Base-by-base conservation (phyloP, 202 grass and related monocot genomes). In the Hordeum pubiflorum region DNA sequence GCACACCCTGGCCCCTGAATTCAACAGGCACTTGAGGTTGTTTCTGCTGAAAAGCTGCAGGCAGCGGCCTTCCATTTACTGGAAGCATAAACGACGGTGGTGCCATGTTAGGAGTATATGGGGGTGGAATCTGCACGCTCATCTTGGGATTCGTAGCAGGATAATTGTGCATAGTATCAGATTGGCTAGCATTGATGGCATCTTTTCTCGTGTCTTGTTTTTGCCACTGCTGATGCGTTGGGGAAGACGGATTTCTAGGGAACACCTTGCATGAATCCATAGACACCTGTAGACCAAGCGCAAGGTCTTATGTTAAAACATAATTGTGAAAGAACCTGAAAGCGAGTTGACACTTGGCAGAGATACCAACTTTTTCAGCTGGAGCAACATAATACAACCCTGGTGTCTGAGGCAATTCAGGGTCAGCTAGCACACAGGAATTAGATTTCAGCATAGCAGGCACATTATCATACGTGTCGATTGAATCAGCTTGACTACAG, bases 11-110 rank as follows among this genome's bases (percentile, higher is more conserved):
- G 3, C 68, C 87, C 57, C 89, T 88, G 24, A 93, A 79, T 69
- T 85, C 91, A 84, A 86, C n/a, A 43, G 81, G 84, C 5, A 83
- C 75, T 50, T 83, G 86, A 68, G 85, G 76, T 46, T 88, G 87
- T 67, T 97, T 90, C 72, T 87, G 94, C 31, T 89, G 91, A 59
- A 85, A 93, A n/a, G 75, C 69, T 4, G 83, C 68, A 55, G 61
- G 34, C 34, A 87, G 46, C 21, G 91, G 89, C 79, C 82, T 89
- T 40, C 74, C 77, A 58, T 74, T 62, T 54, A 91, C 44, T 36
- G 89, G 80, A 65, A 87, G 71, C 60, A 91, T 83, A 80, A 88
- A 91, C 64, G 80, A 24, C 6, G 85, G 81, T 38, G 83, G 89
- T 18, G 48, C n/a, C 63, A 87, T 31, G 58, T 59, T 87, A 50